Evolutionary conservation across 768 basidiomycete genomes (phyloP).

Genomic region (Asterophora lycoperdoides): DNA sequence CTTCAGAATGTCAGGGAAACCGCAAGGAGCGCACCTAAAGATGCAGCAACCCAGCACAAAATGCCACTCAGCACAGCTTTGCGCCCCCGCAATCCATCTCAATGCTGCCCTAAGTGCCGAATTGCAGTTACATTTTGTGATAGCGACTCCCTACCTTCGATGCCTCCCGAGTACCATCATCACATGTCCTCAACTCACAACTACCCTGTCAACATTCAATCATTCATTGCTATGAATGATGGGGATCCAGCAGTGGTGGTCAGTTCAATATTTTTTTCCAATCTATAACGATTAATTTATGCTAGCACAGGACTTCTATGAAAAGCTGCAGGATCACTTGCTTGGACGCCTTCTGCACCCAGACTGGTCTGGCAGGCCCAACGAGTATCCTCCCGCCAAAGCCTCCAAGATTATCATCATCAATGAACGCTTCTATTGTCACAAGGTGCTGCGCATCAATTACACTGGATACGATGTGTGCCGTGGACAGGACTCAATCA

Average conservation of each 20-base stretch:
- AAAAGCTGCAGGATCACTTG: slow-evolving; percentile 20
- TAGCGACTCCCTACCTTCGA: slow-evolving; percentile 8
- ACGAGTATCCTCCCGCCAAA: slow-evolving; percentile 6
- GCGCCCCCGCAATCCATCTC: background rate
- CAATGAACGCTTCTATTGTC: slow-evolving; percentile 18
- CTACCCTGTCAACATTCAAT: slow-evolving; percentile 3
- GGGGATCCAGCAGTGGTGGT: slow-evolving; percentile 14
- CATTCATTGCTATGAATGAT: slow-evolving; percentile 15
- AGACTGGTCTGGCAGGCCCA: slow-evolving; percentile 17
- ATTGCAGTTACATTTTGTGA: background rate
- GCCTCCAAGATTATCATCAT: background rate
- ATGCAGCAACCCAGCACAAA: too few relatives aligned
- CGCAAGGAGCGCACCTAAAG: too few relatives aligned
- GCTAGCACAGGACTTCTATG: slow-evolving; percentile 12
- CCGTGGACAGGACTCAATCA: slow-evolving; percentile 30
- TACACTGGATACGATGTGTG: slow-evolving; percentile 36
- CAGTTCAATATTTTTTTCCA: background rate
- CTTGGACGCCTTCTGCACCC: slow-evolving; percentile 18
- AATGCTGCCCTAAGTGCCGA: background rate
- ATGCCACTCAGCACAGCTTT: background rate
- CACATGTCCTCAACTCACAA: slow-evolving; percentile 12
- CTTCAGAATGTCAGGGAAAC: background rate
- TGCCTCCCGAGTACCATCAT: slow-evolving; percentile 11
- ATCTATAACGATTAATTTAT: background rate
- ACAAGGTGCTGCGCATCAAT: slow-evolving; percentile 27